Percentiles rank a stretch among this genome's conserved stretches.
These are phyloP conservation scores for Quercus robur DNA, from an alignment of 306 rosid genomes.

Conservation along the genomic window DNA sequence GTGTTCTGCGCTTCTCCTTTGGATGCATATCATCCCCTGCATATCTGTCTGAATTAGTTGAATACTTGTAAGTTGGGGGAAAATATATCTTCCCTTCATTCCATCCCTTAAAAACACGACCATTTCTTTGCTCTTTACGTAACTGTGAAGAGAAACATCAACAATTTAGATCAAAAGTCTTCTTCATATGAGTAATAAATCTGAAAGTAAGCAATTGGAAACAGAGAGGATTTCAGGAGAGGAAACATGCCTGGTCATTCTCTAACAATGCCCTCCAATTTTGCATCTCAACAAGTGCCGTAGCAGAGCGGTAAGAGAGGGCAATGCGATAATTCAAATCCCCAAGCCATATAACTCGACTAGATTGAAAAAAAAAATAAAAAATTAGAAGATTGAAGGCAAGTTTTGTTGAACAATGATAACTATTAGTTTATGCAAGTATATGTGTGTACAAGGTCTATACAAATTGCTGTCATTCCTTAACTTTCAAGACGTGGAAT, in stretches of 20 bases:
- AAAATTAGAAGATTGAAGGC: slow-evolving; percentile 20
- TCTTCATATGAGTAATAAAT: background rate
- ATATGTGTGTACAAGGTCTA: background rate
- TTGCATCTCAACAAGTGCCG: slow-evolving; percentile 99
- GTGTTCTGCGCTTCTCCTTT: slow-evolving; percentile 93
- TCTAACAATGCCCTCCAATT: slow-evolving; percentile 98
- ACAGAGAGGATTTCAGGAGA: slow-evolving; percentile 10
- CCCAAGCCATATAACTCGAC: slow-evolving; percentile 99
- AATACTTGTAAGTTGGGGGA: slow-evolving; percentile 98
- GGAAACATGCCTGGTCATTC: slow-evolving; percentile 78
- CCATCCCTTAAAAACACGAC: slow-evolving; percentile 87
- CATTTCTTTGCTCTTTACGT: slow-evolving; percentile 88
- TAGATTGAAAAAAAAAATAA: slow-evolving; percentile 19
- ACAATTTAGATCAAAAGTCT: slow-evolving; percentile 13
- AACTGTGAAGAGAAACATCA: slow-evolving; percentile 51
- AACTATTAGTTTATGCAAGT: background rate
- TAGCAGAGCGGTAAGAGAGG: slow-evolving; percentile 87
- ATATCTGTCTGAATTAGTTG: slow-evolving; percentile 95
- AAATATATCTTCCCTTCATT: slow-evolving; percentile 96
- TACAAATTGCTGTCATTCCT: background rate
- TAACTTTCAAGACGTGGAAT: background rate
- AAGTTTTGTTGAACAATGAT: background rate
- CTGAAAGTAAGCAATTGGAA: slow-evolving; percentile 5
- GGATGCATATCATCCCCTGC: slow-evolving; percentile 95
- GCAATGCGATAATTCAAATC: slow-evolving; percentile 97